Evolutionary conservation across 805 yeast species (phyloP), one percentile per base, ranked within the genome.

Genomic region (Jamesozyma lodderae): DNA sequence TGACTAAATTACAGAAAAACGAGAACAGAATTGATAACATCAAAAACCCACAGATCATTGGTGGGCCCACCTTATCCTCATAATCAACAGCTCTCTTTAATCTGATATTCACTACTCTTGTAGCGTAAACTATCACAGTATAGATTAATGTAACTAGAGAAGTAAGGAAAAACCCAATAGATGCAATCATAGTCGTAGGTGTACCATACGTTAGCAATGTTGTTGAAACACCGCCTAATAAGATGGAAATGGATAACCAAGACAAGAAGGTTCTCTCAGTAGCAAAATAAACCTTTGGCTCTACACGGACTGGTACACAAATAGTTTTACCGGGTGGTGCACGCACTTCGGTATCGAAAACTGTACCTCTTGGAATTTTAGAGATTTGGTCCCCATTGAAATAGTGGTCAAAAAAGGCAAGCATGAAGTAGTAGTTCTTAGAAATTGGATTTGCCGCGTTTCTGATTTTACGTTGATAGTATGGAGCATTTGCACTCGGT

Each of bases 251-350:
- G 29, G 95, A 88, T 40, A 90, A 66, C 98, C 98, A 92, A 29
- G 94, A 76, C 45, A 92, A 69, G 55, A 79, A 90, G 0, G 98
- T 92, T 65, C 98, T 77, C 62, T 92, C 98, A 18, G 94, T 86
- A 6, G 98, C 98, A 63, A 92, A 92, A 60, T 92, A 92, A n/a
- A 92, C 98, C 66, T 92, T 92, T 41, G 98, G 98, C 63, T 92
- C 98, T 26, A 92, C 88, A 53, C 98, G 75, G 27, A 92, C 94
- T 2, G 97, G 98, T 7, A 92, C 92, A 53, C 87, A 77, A 42
- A 92, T 84, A 32, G 73, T 71, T 62, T 87, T 88, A 2, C 97
- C 98, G 30, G 82, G 77, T 17, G 98, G 97, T 9, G 92, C 82
- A 42, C 62, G 64, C 45, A 79, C 70, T 39, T 65, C 61, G 3